These are phyloP conservation scores for Saccharomyces jurei DNA, from an alignment of 805 yeast genomes.

Conservation along the genomic window DNA sequence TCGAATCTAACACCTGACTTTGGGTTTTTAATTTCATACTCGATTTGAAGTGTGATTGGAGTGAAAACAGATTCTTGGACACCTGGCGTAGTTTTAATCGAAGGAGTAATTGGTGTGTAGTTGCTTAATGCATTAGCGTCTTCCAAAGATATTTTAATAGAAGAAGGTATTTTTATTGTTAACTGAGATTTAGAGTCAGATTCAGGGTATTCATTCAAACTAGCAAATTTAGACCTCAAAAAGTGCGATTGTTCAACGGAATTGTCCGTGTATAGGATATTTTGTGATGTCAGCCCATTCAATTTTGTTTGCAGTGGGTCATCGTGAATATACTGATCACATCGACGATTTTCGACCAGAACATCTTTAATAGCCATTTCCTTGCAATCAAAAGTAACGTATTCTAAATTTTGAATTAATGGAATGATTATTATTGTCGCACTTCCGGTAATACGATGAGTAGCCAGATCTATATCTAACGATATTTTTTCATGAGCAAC, in stretches of 20 bases:
- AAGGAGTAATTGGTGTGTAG: constrained; percentile 35
- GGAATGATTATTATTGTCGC: constrained; percentile 84
- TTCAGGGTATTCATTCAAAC: constrained; percentile 24
- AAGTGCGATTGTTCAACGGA: constrained; percentile 30
- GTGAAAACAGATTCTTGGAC: constrained; percentile 49
- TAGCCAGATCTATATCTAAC: constrained; percentile 70
- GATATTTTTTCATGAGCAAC: constrained; percentile 80
- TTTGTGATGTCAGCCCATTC: constrained; percentile 1
- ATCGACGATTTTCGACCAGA: constrained; percentile 51
- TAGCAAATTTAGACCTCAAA: constrained; percentile 25
- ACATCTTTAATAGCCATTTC: constrained; percentile 60
- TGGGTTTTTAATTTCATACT: constrained; percentile 57
- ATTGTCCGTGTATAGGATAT: constrained; percentile 18
- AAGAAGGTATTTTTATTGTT: constrained; percentile 26
- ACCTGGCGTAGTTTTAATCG: constrained; percentile 33
- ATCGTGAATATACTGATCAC: constrained; percentile 28
- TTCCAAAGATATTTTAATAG: constrained; percentile 50
- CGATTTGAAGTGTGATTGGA: constrained; percentile 65
- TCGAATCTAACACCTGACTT: constrained; percentile 68
- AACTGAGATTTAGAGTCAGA: constrained; percentile 26
- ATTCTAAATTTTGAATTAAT: constrained; percentile 44
- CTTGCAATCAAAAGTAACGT: constrained; percentile 70
- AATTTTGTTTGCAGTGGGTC: constrained; percentile 16
- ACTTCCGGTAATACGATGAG: constrained; percentile 51
- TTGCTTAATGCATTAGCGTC: constrained; percentile 36